Base-by-base conservation (phyloP, 345 rosid genomes). In the Aquilaria malaccensis region DNA sequence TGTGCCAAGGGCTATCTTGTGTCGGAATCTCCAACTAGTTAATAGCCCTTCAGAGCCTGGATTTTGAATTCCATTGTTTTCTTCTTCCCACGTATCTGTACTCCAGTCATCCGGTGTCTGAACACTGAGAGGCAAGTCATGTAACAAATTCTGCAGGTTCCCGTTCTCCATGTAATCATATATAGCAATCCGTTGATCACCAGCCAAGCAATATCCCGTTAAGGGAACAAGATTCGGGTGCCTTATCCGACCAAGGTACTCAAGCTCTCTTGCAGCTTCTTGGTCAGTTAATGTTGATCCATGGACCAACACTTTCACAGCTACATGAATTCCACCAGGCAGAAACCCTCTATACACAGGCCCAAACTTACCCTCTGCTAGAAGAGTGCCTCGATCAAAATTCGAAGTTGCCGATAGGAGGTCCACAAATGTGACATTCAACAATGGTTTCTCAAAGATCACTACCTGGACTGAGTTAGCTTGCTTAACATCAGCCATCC, bases 121-220 rank as follows among this genome's bases (percentile, higher is more conserved):
- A 71, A 85, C 72, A 49, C 91, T 94, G 30, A 93, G 94, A 0
- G 97, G 98, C 68, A 93, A 70, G 73, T 93, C 96, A 31, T 87
- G 83, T 59, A 93, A 89, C 76, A 89, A 64, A 72, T 85, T 87
- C 73, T 89, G 97, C 82, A 93, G 75, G 88, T 85, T 93, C 45
- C 98, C 98, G 1, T 93, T 87, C 82, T 89, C 96, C 98, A 93
- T 93, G 67, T 89, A 93, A 70, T 93, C 94, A 47, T 93, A 93
- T 10, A 93, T 87, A 11, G 96, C 97, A 31, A 93, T 93, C 79
- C 97, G 76, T 70, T 93, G 98, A 50, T 89, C 97, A 59, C 98
- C 93, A 0, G 96, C 97, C 60, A 93, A 67, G 87, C 98, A 93
- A 32, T 85, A 93, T 55, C 97, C 97, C 4, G 89, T 85, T 56